Evolutionary conservation across 108 stramenopile genomes (phyloP), one percentile per base, ranked within the genome.

Genomic region (Pseudonitzschia pungens): DNA sequence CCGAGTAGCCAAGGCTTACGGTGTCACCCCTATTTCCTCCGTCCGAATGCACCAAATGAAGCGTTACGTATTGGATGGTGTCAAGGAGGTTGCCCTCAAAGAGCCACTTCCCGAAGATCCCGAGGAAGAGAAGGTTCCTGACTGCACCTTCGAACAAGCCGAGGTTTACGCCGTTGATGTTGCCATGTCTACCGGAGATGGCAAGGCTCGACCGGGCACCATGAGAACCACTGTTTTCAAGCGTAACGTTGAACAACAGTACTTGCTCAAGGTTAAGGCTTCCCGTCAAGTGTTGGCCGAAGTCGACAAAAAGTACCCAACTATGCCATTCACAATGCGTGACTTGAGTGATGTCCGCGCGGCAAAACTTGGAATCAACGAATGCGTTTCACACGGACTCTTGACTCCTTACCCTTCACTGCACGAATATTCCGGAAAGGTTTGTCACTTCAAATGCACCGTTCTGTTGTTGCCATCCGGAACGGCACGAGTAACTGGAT

Each of bases 31-130:
- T 56, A 89, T 98, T 71, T 77, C 92, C 18, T 96, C 96, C 21
- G 96, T 97, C 24, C 84, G 97, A 41, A 98, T 97, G 97, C 98
- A 98, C 77, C 98, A 99, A 87, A 98, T 99, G 95, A 99, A 99
- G 76, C 90, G 94, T 70, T 98, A 90, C 62, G 95, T 99, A 27
- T 87, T 99, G 65, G 97, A 99, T 75, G 98, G 96, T 20, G 91
- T 95, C 72, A 97, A 99, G 81, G 94, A 96, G 71, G 90, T 98
- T 66, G 88, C 95, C 11, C 73, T 96, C 42, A 84, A 85, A 65
- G 88, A 83, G 65, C 94, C 92, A 11, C 81, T 76, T 36, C 87
- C 92, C 10, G 86, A 93, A 32, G 93, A 90, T 43, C 69, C 87
- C 16, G 91, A 93, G 77, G 95, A 91, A 65, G 91, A 96, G 64